A percentile compares a stretch with the other conserved stretches of the same genome.
These are phyloP conservation scores for Cytospora leucostoma DNA, from an alignment of 2,329 filamentous ascomycete genomes.

Conservation along the genomic window DNA sequence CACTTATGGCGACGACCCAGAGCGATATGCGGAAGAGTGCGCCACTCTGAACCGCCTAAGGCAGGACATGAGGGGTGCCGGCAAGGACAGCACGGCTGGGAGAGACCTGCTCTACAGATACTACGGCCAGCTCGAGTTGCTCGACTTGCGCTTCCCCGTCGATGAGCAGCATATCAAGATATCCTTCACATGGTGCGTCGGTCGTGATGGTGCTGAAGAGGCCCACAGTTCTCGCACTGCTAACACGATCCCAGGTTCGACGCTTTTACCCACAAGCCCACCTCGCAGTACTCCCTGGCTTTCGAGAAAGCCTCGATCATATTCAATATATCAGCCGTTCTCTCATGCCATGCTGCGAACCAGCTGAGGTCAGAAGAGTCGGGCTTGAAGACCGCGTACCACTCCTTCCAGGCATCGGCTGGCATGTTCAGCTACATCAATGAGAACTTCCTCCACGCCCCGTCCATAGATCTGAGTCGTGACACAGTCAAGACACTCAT, in stretches of 20 bases:
- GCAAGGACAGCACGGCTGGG: conserved; percentile 92
- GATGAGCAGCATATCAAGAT: conserved; percentile 99
- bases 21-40: conserved; percentile 94
- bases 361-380: conserved; percentile 91
- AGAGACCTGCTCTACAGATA: conserved; percentile 94
- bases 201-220: too few species aligned
- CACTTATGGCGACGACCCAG: conserved; percentile 94
- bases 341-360: conserved; percentile 91
- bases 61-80: conserved; percentile 97
- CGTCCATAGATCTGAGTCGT: conserved; percentile 90
- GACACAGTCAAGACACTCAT: conserved; percentile 97
- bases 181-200: conserved; percentile 85
- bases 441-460: conserved; percentile 97
- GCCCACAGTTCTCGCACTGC: background rate
- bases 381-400: conserved; percentile 93
- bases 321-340: conserved; percentile 97
- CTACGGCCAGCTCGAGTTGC: conserved; percentile 92
- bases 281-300: conserved; percentile 91
- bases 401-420: conserved; percentile 95
- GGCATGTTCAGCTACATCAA: conserved; percentile 99
- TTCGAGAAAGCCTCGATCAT: conserved; percentile 99
- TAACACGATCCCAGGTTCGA: conserved; percentile 74
- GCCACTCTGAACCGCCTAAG: conserved; percentile 88
- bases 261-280: conserved; percentile 98
- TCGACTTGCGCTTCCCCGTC: conserved; percentile 93